phyloP scores from a whole-genome alignment of 306 rosid species.

The Corylus avellana region DNA sequence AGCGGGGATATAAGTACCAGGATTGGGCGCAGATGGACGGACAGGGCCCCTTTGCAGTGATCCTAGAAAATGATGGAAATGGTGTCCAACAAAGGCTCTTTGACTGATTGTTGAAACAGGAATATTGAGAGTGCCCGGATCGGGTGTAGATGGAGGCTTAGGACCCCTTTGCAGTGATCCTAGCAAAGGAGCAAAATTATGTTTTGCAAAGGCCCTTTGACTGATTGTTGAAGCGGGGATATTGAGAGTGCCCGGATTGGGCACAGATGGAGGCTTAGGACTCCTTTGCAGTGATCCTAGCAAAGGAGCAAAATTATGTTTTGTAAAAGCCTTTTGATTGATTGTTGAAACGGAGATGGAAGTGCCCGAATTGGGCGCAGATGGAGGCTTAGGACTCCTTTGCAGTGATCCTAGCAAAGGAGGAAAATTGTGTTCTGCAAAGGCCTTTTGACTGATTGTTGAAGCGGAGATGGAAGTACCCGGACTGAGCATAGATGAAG shows the following conservation, averaged over 20 bases:
- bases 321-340: neutral
- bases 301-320: neutral
- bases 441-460: neutral
- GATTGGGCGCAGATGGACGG: no score
- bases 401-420: neutral
- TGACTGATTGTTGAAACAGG: neutral
- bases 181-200: no score
- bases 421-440: neutral
- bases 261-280: neutral
- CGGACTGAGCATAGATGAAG: neutral
- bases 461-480: neutral
- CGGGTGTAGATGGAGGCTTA: neutral
- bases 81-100: no score
- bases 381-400: neutral
- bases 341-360: neutral
- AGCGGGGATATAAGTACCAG: no score
- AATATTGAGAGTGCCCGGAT: neutral
- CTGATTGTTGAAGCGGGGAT: neutral
- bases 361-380: neutral
- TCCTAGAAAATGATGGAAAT: no score
- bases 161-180: neutral
- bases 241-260: neutral
- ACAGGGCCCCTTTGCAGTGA: no score
- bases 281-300: neutral
- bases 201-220: neutral